Percentiles rank a stretch among this genome's conserved stretches.
phyloP scores from a whole-genome alignment of 2,329 filamentous ascomycete genomes.

The Colletotrichum sojae region DNA sequence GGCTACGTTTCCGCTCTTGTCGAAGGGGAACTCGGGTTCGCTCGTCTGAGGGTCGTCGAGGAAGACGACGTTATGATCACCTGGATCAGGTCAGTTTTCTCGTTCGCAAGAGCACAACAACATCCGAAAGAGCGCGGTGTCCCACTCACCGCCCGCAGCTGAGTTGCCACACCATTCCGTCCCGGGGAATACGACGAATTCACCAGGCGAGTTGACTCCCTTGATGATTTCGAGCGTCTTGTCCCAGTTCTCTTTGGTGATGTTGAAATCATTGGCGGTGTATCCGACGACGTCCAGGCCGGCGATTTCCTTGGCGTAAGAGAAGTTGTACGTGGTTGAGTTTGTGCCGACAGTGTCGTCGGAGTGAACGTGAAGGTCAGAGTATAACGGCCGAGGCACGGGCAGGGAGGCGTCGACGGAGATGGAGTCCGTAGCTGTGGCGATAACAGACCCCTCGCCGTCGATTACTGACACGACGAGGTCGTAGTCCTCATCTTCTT shows the following conservation, averaged over 20 bases:
- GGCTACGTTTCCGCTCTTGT: constrained; percentile 50
- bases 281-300: constrained; percentile 55
- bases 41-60: constrained; percentile 46
- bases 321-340: constrained; percentile 53
- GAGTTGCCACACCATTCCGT: constrained; percentile 55
- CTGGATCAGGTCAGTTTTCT: no score
- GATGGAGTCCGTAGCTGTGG: constrained; percentile 33
- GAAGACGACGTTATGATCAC: constrained; percentile 53
- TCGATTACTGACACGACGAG: constrained; percentile 12
- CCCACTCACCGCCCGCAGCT: constrained; percentile 46
- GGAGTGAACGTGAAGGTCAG: constrained; percentile 54
- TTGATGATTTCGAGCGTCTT: constrained; percentile 46
- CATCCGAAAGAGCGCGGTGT: no score
- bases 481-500: constrained; percentile 22
- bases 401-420: constrained; percentile 39
- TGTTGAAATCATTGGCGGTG: constrained; percentile 56
- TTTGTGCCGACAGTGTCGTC: constrained; percentile 56
- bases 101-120: no score
- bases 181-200: constrained; percentile 50
- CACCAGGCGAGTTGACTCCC: constrained; percentile 43
- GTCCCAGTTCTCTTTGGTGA: constrained; percentile 51
- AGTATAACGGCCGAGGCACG: constrained; percentile 48
- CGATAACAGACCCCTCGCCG: neutral
- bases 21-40: constrained; percentile 49
- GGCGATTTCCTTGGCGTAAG: constrained; percentile 51